Base-by-base conservation (phyloP, 2,329 filamentous ascomycete genomes). In the Phoma sp. region DNA sequence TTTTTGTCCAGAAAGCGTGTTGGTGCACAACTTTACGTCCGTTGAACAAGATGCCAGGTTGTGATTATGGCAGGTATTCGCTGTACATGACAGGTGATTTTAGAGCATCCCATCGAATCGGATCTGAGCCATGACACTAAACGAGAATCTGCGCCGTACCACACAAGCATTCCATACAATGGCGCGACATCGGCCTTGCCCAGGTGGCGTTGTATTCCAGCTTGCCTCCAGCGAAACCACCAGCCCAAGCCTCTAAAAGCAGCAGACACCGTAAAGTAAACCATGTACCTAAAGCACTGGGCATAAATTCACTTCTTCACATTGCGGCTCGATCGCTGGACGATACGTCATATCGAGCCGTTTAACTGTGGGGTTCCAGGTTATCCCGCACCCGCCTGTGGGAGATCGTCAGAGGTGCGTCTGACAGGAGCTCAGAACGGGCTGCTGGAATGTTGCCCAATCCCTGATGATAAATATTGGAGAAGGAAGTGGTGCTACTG, bases 321-420 rank as follows among this genome's bases (percentile, higher is more conserved):
- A 29, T 29, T 6, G 36, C 29, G 29, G 3, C 12, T 31, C 17
- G 17, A 8, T n/a, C 12, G 29, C 29, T 38, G 43, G 9, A 27
- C 41, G 17, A 29, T 52, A 52, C 49, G 49, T 52, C 41, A 41
- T 46, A 6, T 41, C 29, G 15, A 41, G 36, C 15, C 15, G 7
- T 10, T 29, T 35, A 15, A 35, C 6, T 45, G 33, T 46, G 33
- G 29, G 22, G 21, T 29, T 9, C 21, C 21, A 32, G 36, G 40
- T 25, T 12, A 27, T 35, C 35, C 36, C 36, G 32, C 27, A 24
- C 40, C 43, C 29, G 36, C 40, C 40, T 21, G 25, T 52, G 29
- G 29, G 19, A 22, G 21, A 43, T 52, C 36, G 27, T 15, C 43
- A 52, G 33, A 44, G 35, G 49, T 10, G 41, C 41, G n/a, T 40